phyloP scores from a whole-genome alignment of 768 basidiomycete genomes.

The Pulveroboletus ravenelii region DNA sequence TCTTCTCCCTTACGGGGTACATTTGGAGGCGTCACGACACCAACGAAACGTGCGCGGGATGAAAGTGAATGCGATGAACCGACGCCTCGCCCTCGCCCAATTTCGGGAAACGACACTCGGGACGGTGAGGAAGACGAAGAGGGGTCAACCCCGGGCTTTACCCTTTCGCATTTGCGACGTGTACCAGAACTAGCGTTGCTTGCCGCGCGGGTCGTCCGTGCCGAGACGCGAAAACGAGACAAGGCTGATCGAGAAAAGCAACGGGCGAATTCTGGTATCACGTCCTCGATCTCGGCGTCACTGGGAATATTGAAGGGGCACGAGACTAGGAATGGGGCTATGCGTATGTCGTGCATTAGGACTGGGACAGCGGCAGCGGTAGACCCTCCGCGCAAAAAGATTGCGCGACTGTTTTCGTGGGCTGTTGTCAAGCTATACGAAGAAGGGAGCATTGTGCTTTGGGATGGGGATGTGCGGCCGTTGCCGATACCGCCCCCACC shows the following conservation, averaged over 20 bases:
- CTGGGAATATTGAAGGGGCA: not conserved
- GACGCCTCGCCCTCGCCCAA: slow-evolving; percentile 7
- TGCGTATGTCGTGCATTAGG: not conserved
- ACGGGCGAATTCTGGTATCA: not conserved
- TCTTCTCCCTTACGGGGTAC: slow-evolving; percentile 2
- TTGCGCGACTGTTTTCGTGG: slow-evolving; percentile 65
- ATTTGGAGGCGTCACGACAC: slow-evolving; percentile 14
- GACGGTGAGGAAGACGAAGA: not conserved
- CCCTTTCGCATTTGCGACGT: slow-evolving; percentile 70
- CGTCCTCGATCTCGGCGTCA: not conserved
- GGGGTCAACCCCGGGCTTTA: slow-evolving; percentile 44
- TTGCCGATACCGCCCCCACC: slow-evolving; percentile 21
- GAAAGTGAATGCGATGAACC: slow-evolving; percentile 8
- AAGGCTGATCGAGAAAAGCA: slow-evolving; percentile 44
- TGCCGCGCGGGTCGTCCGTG: slow-evolving; percentile 59
- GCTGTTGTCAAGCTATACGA: slow-evolving; percentile 59
- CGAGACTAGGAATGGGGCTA: not conserved
- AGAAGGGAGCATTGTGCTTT: slow-evolving; percentile 71
- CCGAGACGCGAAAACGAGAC: slow-evolving; percentile 52
- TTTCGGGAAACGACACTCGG: not conserved
- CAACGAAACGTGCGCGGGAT: slow-evolving; percentile 31
- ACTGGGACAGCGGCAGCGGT: not conserved
- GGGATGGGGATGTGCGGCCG: slow-evolving; percentile 57
- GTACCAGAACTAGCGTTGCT: slow-evolving; percentile 68
- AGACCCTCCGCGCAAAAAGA: slow-evolving; percentile 37